Evolutionary conservation across 2,329 filamentous ascomycete genomes (phyloP).

Genomic region (Fusarium aywerte): DNA sequence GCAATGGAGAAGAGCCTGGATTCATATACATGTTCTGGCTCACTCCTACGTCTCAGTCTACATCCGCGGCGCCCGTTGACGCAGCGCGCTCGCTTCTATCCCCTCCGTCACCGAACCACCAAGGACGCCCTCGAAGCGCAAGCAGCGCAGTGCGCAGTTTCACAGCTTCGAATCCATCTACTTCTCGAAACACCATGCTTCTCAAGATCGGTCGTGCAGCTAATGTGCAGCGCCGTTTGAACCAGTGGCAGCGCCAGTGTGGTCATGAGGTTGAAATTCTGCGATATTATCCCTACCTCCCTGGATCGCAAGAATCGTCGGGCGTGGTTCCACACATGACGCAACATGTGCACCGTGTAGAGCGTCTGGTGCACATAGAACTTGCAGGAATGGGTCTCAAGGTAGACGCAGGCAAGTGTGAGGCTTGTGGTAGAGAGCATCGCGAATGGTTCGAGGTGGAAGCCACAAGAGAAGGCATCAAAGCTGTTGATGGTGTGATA

Average conservation of each 20-base stretch:
- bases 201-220: slow-evolving; percentile 74
- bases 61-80: slow-evolving; percentile 64
- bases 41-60: slow-evolving; percentile 68
- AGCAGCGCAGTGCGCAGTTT: slow-evolving; percentile 67
- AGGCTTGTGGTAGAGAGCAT: slow-evolving; percentile 84
- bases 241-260: slow-evolving; percentile 94
- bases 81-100: slow-evolving; percentile 68
- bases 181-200: slow-evolving; percentile 64
- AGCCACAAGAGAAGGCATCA: slow-evolving; percentile 76
- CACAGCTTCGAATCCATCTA: slow-evolving; percentile 49
- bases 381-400: slow-evolving; percentile 71
- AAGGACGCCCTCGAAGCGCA: slow-evolving; percentile 56
- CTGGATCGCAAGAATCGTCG: slow-evolving; percentile 53
- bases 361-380: slow-evolving; percentile 90
- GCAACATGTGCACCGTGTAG: slow-evolving; percentile 86
- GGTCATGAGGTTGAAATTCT: slow-evolving; percentile 88
- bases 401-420: slow-evolving; percentile 69
- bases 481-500: slow-evolving; percentile 74
- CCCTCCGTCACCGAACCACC: slow-evolving; percentile 56
- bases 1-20: slow-evolving; percentile 79
- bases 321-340: slow-evolving; percentile 70
- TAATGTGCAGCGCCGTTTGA: slow-evolving; percentile 91
- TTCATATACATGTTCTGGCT: slow-evolving; percentile 99
- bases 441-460: slow-evolving; percentile 96
- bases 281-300: slow-evolving; percentile 88